phyloP scores from a whole-genome alignment of 768 basidiomycete species.

The Jaapia argillacea region DNA sequence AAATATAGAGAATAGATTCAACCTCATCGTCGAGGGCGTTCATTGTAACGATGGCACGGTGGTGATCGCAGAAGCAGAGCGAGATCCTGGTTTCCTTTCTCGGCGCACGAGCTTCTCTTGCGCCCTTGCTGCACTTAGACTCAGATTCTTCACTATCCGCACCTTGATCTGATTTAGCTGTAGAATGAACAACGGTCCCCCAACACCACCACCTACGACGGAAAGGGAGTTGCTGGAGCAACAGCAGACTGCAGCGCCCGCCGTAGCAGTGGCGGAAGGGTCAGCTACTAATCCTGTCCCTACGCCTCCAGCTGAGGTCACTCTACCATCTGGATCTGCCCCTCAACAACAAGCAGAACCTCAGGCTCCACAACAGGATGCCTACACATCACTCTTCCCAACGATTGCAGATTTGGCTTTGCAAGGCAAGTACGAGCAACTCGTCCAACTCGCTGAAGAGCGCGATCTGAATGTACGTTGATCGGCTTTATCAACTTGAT shows the following conservation, averaged over 20 bases:
- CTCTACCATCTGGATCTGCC: too few species aligned
- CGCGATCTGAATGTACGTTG: constrained; percentile 44
- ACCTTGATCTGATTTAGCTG: neutral
- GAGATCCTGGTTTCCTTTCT: too few species aligned
- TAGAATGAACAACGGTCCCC: constrained; percentile 28
- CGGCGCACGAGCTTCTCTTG: neutral
- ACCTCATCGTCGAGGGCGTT: constrained; percentile 66
- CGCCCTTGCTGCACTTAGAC: neutral
- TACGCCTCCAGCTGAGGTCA: constrained; percentile 1
- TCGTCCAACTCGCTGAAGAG: constrained; percentile 39
- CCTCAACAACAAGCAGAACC: neutral
- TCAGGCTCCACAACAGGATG: neutral
- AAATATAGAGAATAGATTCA: constrained; percentile 83
- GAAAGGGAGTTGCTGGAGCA: constrained; percentile 34
- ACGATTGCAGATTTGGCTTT: constrained; percentile 33
- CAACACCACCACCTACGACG: constrained; percentile 53
- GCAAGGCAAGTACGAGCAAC: constrained; percentile 29
- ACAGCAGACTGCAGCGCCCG: constrained; percentile 7
- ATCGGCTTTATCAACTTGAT: neutral
- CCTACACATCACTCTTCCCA: constrained; percentile 18
- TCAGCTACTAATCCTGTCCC: constrained; percentile 3
- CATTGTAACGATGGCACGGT: constrained; percentile 22
- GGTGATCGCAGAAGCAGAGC: neutral
- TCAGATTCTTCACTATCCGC: constrained; percentile 4
- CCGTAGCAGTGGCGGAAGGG: constrained; percentile 3